Conservation (phyloP, 108 stramenopile genomes). For the Stephanodiscus triporus region DNA sequence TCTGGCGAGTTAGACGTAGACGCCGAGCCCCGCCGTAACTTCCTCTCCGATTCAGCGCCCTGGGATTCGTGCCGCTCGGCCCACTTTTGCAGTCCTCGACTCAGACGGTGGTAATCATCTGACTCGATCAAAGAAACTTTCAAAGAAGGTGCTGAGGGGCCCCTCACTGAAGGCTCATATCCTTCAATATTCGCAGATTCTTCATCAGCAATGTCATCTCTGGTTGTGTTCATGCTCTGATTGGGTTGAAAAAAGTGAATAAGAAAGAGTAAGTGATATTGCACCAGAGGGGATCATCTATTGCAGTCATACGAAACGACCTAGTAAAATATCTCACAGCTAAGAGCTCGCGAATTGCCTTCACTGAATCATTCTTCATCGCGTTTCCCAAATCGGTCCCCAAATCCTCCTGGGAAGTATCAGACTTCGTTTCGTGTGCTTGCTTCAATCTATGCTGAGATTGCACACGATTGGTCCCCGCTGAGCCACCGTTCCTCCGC, state of each 20-base stretch:
- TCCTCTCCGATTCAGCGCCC: slow-evolving; percentile 19
- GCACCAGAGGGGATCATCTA: neutral
- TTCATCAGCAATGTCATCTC: slow-evolving; percentile 30
- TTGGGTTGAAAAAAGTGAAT: neutral
- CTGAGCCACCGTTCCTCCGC: slow-evolving; percentile 65
- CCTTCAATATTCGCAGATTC: slow-evolving; percentile 19
- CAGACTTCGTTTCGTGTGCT: slow-evolving; percentile 10
- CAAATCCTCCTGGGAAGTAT: slow-evolving; percentile 12
- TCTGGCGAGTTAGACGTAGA: slow-evolving; percentile 46
- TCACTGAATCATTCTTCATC: slow-evolving; percentile 50
- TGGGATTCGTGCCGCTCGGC: slow-evolving; percentile 63
- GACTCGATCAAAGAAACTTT: slow-evolving; percentile 42
- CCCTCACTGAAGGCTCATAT: neutral
- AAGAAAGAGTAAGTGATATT: neutral
- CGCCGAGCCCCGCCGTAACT: slow-evolving; percentile 29
- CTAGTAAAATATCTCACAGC: slow-evolving; percentile 29
- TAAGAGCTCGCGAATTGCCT: slow-evolving; percentile 60
- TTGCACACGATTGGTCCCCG: slow-evolving; percentile 10
- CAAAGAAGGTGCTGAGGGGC: neutral
- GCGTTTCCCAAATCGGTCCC: slow-evolving; percentile 36
- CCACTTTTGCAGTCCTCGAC: slow-evolving; percentile 62
- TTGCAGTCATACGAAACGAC: neutral
- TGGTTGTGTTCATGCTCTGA: neutral
- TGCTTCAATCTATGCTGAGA: slow-evolving; percentile 19
- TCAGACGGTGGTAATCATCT: slow-evolving; percentile 65